Evolutionary conservation across 1,284 basidiomycete species (phyloP), one percentile per base, ranked within the genome.

Genomic region (Coniferiporia weirii): DNA sequence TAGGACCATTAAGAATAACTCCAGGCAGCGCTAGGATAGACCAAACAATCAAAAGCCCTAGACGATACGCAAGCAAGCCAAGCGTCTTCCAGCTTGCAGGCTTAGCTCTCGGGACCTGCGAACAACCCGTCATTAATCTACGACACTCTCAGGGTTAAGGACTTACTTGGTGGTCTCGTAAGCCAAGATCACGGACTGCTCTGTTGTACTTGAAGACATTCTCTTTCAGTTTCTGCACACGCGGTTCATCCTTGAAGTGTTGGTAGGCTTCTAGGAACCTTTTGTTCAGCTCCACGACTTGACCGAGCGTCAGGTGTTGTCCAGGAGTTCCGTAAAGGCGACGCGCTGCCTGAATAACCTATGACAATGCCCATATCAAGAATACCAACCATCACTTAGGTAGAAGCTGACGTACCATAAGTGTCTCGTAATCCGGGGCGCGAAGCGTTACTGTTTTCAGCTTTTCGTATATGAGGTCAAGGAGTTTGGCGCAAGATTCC

Each of bases 141-240:
- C 27, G 27, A 2, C 5, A 27, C 27, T 27, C 27, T 27, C 2
- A 27, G 13, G 38, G n/a, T 22, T 22, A 19, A 15, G 38, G 27
- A 64, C 71, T 60, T 65, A 95, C 95, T 78, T 99, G 97, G 70
- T 99, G 97, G 71, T 99, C 97, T 57, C 95, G 89, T 60, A 99
- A 78, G n/a, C 97, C 97, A 62, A 99, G 81, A 74, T 98, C 94
- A 48, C 89, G 82, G 45, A 99, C 79, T 55, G 89, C 78, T 61
- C 93, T 89, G 71, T 99, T 99, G 72, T 99, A 99, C 64, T 89
- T 89, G 45, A 95, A 77, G n/a, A 99, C 93, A 63, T 93, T 87
- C 51, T 78, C 78, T 51, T 92, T 84, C 20, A 99, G 78, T 55
- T 89, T 86, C 68, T 91, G 85, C 20, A 99, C 86, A 22, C 89